Percentiles rank a stretch among this genome's conserved stretches.
These are phyloP conservation scores for Collybia nuda DNA, from an alignment of 768 basidiomycete genomes.

Conservation along the genomic window DNA sequence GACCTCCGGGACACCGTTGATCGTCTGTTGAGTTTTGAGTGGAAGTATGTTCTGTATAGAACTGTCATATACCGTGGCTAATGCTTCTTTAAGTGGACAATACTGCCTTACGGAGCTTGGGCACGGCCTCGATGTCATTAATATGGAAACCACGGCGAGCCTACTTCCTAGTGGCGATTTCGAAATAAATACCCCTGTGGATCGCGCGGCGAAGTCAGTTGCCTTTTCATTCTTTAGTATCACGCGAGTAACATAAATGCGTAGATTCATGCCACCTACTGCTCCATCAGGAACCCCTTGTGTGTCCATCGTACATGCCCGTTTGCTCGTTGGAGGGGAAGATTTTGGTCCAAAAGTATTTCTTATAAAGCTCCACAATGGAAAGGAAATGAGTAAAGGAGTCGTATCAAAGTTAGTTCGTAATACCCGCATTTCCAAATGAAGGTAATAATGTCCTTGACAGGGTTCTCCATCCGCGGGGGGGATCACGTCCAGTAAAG, in stretches of 20 bases:
- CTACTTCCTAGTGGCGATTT: constrained; percentile 35
- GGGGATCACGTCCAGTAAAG: constrained; percentile 27
- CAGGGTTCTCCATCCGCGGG: constrained; percentile 20
- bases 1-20: constrained; percentile 22
- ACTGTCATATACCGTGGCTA: too few species aligned
- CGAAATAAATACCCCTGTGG: constrained; percentile 32
- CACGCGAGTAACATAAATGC: background rate
- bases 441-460: too few species aligned
- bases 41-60: constrained; percentile 25
- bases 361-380: constrained; percentile 37
- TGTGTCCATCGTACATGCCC: constrained; percentile 41
- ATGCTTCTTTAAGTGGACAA: constrained; percentile 30
- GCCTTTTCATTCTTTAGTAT: too few species aligned
- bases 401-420: constrained; percentile 16
- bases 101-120: constrained; percentile 45
- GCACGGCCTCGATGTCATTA: constrained; percentile 41
- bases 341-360: constrained; percentile 36
- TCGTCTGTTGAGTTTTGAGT: constrained; percentile 24
- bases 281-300: constrained; percentile 31
- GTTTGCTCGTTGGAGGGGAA: constrained; percentile 31
- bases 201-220: constrained; percentile 36
- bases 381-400: constrained; percentile 32
- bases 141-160: constrained; percentile 44
- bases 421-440: too few species aligned
- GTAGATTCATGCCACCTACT: constrained; percentile 46